Conservation (phyloP, 1,284 basidiomycete species). For the Rhodotorula glutinis region DNA sequence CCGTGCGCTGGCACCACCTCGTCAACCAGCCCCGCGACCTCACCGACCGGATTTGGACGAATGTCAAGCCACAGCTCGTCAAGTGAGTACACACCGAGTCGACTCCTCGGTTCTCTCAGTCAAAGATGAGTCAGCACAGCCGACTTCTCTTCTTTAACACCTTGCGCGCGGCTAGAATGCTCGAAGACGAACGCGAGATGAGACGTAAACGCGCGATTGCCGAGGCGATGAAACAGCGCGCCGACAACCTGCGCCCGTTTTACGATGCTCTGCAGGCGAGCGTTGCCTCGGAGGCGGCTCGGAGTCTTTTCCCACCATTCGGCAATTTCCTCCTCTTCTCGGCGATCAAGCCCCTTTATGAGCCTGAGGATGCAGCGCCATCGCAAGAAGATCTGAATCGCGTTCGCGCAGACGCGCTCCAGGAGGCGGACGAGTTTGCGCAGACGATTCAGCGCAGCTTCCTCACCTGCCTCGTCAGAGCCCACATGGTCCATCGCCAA, state of each 20-base stretch:
- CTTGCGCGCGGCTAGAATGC: no score
- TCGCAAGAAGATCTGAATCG: neutral
- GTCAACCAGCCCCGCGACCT: conserved; percentile 10
- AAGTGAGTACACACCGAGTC: neutral
- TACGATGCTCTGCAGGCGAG: conserved; percentile 9
- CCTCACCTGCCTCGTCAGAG: conserved; percentile 2
- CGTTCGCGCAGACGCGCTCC: conserved; percentile 2
- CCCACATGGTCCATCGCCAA: conserved; percentile 1
- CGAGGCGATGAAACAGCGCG: conserved; percentile 2
- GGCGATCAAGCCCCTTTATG: conserved; percentile 8
- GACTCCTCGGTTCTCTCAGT: no score
- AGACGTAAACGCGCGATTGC: neutral
- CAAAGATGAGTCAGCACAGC: no score
- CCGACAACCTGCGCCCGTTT: conserved; percentile 2
- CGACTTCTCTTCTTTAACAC: no score
- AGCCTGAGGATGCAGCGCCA: conserved; percentile 5
- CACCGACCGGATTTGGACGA: conserved; percentile 18
- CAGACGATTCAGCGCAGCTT: neutral
- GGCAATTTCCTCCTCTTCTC: conserved; percentile 13
- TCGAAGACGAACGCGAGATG: conserved; percentile 4
- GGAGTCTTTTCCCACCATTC: conserved; percentile 21
- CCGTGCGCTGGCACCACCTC: neutral
- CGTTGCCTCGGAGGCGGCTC: conserved; percentile 6
- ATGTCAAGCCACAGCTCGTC: conserved; percentile 1
- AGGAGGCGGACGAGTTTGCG: neutral